Conservation (phyloP, 768 basidiomycete genomes). For the Mycena venus region DNA sequence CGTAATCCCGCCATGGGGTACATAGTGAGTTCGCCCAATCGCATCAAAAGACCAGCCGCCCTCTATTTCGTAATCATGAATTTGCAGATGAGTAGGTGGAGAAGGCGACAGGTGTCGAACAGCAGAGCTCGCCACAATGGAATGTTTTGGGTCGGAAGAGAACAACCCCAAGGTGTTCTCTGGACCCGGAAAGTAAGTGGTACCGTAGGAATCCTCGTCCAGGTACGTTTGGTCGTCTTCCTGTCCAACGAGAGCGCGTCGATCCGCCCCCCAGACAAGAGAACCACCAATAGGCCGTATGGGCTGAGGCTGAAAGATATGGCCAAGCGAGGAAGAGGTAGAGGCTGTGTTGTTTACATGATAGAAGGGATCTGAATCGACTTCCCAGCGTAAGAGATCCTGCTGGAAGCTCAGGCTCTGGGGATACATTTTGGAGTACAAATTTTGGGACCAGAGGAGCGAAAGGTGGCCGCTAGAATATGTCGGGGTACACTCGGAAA, state of each 20-base stretch:
- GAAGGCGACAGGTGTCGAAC: background rate
- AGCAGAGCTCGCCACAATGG: background rate
- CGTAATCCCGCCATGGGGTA: slow-evolving; percentile 27
- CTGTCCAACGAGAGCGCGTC: slow-evolving; percentile 2
- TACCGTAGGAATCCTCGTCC: background rate
- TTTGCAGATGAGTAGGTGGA: slow-evolving; percentile 7
- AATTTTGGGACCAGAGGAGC: too few species aligned
- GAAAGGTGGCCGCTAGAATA: slow-evolving; percentile 14
- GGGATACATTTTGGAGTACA: slow-evolving; percentile 18
- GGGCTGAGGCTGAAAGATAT: slow-evolving; percentile 22
- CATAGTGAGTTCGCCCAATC: slow-evolving; percentile 27
- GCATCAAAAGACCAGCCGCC: slow-evolving; percentile 35
- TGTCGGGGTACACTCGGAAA: background rate
- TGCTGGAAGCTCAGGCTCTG: background rate
- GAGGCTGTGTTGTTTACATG: background rate
- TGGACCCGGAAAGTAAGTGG: slow-evolving; percentile 18
- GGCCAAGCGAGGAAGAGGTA: background rate
- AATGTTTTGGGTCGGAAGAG: slow-evolving; percentile 12
- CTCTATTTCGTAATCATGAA: slow-evolving; percentile 29
- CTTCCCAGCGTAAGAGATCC: background rate
- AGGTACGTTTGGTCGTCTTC: background rate
- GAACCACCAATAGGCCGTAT: slow-evolving; percentile 4
- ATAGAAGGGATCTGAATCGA: slow-evolving; percentile 1
- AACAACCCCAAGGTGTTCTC: slow-evolving; percentile 22
- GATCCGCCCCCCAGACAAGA: slow-evolving; percentile 9